These are phyloP conservation scores for Scleroderma bovista DNA, from an alignment of 768 basidiomycete species.

Conservation along the genomic window DNA sequence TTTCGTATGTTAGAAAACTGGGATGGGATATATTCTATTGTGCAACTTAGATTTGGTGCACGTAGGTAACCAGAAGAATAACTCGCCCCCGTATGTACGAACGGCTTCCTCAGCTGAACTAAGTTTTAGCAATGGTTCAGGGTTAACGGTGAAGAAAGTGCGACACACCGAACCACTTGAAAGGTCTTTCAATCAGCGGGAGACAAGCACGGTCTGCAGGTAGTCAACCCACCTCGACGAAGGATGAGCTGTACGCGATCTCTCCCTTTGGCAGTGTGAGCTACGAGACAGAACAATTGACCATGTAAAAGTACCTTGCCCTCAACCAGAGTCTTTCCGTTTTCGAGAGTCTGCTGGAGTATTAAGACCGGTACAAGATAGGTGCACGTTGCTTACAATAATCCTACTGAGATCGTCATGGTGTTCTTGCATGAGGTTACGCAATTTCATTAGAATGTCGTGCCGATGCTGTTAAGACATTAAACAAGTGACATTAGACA, in stretches of 20 bases:
- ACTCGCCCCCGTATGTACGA: constrained; percentile 79
- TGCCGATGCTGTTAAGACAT: constrained; percentile 56
- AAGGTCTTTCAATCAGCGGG: neutral
- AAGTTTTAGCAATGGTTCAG: neutral
- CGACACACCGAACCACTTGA: constrained; percentile 74
- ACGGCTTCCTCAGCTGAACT: constrained; percentile 81
- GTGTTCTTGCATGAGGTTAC: constrained; percentile 73
- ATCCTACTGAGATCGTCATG: constrained; percentile 83
- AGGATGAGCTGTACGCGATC: constrained; percentile 78
- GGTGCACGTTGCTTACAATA: constrained; percentile 49
- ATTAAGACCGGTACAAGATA: constrained; percentile 4
- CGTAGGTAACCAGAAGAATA: neutral
- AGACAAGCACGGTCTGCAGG: neutral
- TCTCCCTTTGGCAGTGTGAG: constrained; percentile 51
- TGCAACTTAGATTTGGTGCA: neutral
- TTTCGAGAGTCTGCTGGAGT: constrained; percentile 74
- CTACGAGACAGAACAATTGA: neutral
- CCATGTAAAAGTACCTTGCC: constrained; percentile 49
- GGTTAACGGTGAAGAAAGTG: neutral
- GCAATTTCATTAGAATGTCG: constrained; percentile 77
- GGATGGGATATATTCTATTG: constrained; percentile 77
- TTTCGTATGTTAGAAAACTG: constrained; percentile 66
- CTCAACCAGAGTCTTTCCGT: constrained; percentile 87
- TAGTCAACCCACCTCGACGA: constrained; percentile 57
- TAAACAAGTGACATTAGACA: neutral